A percentile compares a stretch with the other conserved stretches of the same genome.
Evolutionary conservation across 2,329 filamentous ascomycete genomes (phyloP).

Genomic region (Fusarium dimerum): DNA sequence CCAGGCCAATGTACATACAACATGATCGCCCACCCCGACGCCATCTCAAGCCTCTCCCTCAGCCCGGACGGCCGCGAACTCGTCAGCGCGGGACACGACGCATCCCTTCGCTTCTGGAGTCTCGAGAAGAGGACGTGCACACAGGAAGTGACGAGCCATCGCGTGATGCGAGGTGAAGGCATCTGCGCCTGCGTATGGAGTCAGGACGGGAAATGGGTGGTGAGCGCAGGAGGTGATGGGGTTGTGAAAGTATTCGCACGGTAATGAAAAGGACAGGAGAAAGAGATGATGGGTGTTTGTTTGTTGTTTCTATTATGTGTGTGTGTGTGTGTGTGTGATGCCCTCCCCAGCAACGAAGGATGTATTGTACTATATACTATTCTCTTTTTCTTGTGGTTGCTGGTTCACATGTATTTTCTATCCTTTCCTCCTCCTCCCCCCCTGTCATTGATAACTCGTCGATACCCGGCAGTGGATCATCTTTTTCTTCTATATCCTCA

Average conservation of each 20-base stretch:
- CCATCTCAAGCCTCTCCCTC: conserved; percentile 87
- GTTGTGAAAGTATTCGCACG: conserved; percentile 88
- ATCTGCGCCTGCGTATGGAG: conserved; percentile 96
- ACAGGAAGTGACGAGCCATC: conserved; percentile 91
- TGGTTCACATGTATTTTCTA: too few relatives aligned
- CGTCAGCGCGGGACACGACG: conserved; percentile 94
- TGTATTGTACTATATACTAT: too few relatives aligned
- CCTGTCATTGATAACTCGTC: too few relatives aligned
- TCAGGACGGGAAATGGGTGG: conserved; percentile 90
- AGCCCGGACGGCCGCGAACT: conserved; percentile 93
- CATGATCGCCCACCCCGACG: conserved; percentile 94
- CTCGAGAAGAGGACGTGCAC: conserved; percentile 93
- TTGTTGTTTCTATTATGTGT: too few relatives aligned
- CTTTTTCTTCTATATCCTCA: too few relatives aligned
- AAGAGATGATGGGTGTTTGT: background rate
- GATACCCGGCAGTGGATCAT: too few relatives aligned
- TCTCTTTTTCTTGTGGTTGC: too few relatives aligned
- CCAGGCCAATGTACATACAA: conserved; percentile 98
- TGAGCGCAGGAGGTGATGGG: conserved; percentile 91
- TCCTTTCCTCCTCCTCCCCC: too few relatives aligned
- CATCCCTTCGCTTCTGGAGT: conserved; percentile 94
- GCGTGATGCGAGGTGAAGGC: conserved; percentile 93
- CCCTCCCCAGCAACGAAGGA: too few relatives aligned
- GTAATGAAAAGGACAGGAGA: conserved; percentile 31
- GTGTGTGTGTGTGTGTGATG: too few relatives aligned